Base-by-base conservation (phyloP, 2,329 filamentous ascomycete genomes). In the Calonectria ilicicola region DNA sequence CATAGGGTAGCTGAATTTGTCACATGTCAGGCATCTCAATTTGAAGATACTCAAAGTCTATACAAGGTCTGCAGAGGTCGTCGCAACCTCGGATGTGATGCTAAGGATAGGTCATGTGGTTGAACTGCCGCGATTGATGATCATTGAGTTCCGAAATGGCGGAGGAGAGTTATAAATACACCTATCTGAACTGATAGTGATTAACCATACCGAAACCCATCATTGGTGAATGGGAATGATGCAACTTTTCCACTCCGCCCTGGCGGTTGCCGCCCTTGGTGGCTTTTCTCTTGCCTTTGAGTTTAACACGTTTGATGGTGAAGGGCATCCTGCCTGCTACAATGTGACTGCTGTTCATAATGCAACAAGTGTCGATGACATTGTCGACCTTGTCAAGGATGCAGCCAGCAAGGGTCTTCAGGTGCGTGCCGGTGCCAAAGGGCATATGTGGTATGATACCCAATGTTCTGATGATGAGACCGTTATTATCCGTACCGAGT, bases 361-460 rank as follows among this genome's bases (percentile, higher is more conserved):
- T 72, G 83, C 86, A n/a, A 85, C 79, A 27, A 86, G 84, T 62
- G 83, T 89, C 27, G 82, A 85, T 53, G 83, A 89, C 14, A 86
- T 87, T 70, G 81, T 83, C 5, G 72, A 77, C 5, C 76, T 87
- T 35, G 86, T 89, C 60, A 83, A 84, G 63, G 77, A 83, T 29
- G 85, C 86, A 17, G 80, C 83, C 27, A 79, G 80, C 8, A 79
- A 81, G 10, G 83, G 83, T 32, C 83, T 83, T 15, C 84, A 84
- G 3, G 83, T 89, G 29, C 84, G 87, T 56, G 87, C 87, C 14
- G 86, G 83, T 4, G 87, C 86, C 2, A 88, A 88, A 75, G 87
- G 86, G 2, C 87, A 89, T 76, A 87, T 87, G 83, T 87, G 87
- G 87, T 89, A 89, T 77, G 86, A 89, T 75, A 89, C 87, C 38